phyloP scores from a whole-genome alignment of 768 basidiomycete genomes.

The Butyriboletus loyo region DNA sequence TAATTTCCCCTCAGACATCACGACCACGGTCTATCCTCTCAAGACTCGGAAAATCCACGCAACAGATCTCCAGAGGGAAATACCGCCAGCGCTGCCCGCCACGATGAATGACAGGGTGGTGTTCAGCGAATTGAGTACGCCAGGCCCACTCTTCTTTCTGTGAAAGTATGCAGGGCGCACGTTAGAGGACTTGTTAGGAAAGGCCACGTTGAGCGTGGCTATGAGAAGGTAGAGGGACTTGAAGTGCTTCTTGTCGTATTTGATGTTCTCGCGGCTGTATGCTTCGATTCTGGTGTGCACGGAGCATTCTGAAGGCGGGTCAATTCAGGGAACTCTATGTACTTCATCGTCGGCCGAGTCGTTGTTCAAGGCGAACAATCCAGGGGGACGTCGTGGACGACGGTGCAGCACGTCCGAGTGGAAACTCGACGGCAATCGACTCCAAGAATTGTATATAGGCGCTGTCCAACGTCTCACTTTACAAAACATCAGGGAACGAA shows the following conservation, averaged over 20 bases:
- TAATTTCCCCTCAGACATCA: too few relatives aligned
- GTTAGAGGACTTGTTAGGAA: conserved; percentile 96
- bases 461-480: conserved; percentile 1
- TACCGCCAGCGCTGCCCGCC: conserved; percentile 70
- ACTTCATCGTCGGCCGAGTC: conserved; percentile 61
- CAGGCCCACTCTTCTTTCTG: conserved; percentile 71
- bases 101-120: conserved; percentile 71
- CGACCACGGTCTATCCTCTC: conserved; percentile 32
- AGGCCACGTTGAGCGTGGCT: conserved; percentile 94
- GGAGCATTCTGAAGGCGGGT: conserved; percentile 79
- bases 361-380: neutral
- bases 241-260: conserved; percentile 95
- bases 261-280: conserved; percentile 96
- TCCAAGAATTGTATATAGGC: conserved; percentile 16
- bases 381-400: neutral
- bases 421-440: conserved; percentile 15
- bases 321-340: conserved; percentile 80
- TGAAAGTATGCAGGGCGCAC: conserved; percentile 88
- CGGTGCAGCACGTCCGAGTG: conserved; percentile 3
- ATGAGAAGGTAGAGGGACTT: conserved; percentile 92
- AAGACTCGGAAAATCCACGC: conserved; percentile 35
- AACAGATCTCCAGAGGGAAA: conserved; percentile 52
- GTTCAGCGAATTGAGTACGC: conserved; percentile 80
- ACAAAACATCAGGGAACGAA: conserved; percentile 7
- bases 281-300: conserved; percentile 94